Evolutionary conservation across 331 rosid species (phyloP).

Genomic region (Cydonia oblonga): DNA sequence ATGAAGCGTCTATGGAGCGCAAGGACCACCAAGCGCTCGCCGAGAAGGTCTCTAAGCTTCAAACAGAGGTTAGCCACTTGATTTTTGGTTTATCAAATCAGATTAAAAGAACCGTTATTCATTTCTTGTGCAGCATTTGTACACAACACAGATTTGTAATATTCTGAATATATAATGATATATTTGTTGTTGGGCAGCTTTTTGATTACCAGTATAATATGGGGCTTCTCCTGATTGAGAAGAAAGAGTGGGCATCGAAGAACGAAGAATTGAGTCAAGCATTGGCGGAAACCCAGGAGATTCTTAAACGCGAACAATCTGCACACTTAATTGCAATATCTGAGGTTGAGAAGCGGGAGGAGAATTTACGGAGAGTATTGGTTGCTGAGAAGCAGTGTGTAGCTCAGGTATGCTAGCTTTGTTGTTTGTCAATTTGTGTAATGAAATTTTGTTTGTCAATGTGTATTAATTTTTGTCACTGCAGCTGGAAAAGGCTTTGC

Average conservation of each 20-base stretch:
- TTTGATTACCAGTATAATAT: conserved; percentile 79
- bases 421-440: background rate
- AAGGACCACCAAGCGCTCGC: conserved; percentile 63
- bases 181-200: conserved; percentile 40
- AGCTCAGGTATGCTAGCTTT: conserved; percentile 37
- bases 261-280: conserved; percentile 46
- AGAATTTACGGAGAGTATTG: conserved; percentile 52
- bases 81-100: too few relatives aligned
- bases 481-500: conserved; percentile 75
- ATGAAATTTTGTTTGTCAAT: conserved; percentile 1
- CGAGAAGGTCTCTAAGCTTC: conserved; percentile 52
- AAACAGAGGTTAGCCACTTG: conserved; percentile 42
- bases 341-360: conserved; percentile 64
- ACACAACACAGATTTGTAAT: too few relatives aligned
- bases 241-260: conserved; percentile 59
- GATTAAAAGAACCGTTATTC: too few relatives aligned
- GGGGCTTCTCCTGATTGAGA: conserved; percentile 88
- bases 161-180: background rate
- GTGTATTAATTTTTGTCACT: conserved; percentile 9
- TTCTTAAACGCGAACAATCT: conserved; percentile 70
- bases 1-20: conserved; percentile 55
- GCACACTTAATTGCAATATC: conserved; percentile 63
- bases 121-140: too few relatives aligned
- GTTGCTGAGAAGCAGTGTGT: conserved; percentile 59
- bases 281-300: conserved; percentile 65